Percentiles rank a stretch among this genome's conserved stretches.
Evolutionary conservation across 768 basidiomycete genomes (phyloP).

Genomic region (Pisolithus microcarpus): DNA sequence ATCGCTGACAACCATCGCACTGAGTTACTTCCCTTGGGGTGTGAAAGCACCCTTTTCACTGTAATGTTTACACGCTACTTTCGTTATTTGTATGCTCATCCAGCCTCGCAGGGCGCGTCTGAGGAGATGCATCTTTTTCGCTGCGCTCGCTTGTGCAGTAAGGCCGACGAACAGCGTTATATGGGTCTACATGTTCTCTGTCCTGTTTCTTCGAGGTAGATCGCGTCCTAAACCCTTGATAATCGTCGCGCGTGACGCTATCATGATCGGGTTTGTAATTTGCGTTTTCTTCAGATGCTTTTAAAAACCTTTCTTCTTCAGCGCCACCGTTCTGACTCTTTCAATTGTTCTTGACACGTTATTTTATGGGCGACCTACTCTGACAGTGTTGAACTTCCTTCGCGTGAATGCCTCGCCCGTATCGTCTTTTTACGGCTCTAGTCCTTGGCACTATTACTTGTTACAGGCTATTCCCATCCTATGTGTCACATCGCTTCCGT

Average conservation of each 20-base stretch:
- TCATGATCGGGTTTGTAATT: constrained; percentile 38
- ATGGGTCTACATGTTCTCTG: constrained; percentile 66
- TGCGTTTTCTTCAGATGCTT: constrained; percentile 1
- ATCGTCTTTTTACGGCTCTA: constrained; percentile 88
- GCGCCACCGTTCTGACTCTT: constrained; percentile 20
- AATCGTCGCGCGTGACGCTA: constrained; percentile 33
- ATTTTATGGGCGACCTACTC: constrained; percentile 59
- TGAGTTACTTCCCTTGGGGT: constrained; percentile 74
- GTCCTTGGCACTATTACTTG: constrained; percentile 84
- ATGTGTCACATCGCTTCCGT: constrained; percentile 66
- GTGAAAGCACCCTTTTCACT: constrained; percentile 23
- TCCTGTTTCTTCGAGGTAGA: constrained; percentile 50
- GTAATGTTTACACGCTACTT: constrained; percentile 14
- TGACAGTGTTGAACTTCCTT: constrained; percentile 81
- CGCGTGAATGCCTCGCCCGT: constrained; percentile 75
- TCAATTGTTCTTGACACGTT: constrained; percentile 52
- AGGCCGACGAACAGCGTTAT: constrained; percentile 87
- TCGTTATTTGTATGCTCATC: constrained; percentile 13
- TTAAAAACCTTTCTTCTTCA: constrained; percentile 6
- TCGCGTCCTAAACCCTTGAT: constrained; percentile 24
- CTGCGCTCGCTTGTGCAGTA: constrained; percentile 71
- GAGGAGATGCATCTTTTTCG: constrained; percentile 43
- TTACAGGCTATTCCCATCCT: constrained; percentile 81
- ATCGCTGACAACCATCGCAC: constrained; percentile 70
- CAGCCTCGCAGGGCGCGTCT: constrained; percentile 27